Percentiles rank a stretch among this genome's conserved stretches.
These are phyloP conservation scores for Puya raimondii DNA, from an alignment of 176 grass and related monocot species.

Conservation along the genomic window DNA sequence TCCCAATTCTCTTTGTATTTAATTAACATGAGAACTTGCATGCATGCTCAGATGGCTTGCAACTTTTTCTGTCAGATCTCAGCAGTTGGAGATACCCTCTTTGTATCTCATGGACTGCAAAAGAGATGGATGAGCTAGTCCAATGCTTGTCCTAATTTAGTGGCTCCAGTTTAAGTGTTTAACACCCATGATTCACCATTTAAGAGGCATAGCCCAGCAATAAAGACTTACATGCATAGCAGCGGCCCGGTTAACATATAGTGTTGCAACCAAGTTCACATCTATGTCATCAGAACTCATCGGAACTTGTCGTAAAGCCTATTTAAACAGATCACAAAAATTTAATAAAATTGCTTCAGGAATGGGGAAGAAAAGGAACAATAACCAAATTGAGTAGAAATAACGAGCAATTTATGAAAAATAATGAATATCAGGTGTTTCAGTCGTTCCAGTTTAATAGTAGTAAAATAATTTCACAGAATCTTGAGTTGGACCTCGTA, in stretches of 20 bases:
- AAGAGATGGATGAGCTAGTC: constrained; percentile 8
- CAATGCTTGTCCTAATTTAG: neutral
- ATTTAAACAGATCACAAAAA: constrained; percentile 22
- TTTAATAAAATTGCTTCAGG: constrained; percentile 6
- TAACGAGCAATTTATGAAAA: neutral
- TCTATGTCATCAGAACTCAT: constrained; percentile 34
- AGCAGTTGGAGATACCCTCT: no score
- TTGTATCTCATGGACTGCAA: no score
- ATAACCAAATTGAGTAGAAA: neutral
- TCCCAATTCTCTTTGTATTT: neutral
- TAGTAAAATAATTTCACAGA: no score
- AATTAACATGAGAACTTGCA: no score
- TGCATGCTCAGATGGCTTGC: no score
- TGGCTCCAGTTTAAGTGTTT: neutral
- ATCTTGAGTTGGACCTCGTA: no score
- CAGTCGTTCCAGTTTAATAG: no score
- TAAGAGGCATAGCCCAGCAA: constrained; percentile 7
- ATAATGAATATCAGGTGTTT: neutral
- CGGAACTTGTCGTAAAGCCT: constrained; percentile 58
- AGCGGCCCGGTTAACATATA: constrained; percentile 82
- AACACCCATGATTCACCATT: neutral
- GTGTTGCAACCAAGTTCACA: constrained; percentile 40
- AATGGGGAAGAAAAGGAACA: no score
- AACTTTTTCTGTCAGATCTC: no score
- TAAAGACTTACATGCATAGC: constrained; percentile 69